A percentile compares a stretch with the other conserved stretches of the same genome.
These are phyloP conservation scores for Clonostachys solani DNA, from an alignment of 2,329 filamentous ascomycete species.

Conservation along the genomic window DNA sequence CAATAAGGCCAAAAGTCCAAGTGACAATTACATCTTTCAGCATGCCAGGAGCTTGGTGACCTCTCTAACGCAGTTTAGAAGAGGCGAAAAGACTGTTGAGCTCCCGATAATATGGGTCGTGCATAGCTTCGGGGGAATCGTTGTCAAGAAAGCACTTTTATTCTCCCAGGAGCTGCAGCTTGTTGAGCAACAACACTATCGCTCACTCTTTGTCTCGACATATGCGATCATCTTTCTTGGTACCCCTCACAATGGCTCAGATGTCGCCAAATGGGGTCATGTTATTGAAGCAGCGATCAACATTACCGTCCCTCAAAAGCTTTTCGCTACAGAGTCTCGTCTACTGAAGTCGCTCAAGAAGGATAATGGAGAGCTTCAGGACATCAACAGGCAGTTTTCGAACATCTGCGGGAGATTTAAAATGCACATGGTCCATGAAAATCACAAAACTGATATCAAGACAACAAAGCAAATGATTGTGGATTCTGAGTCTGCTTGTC, in stretches of 20 bases:
- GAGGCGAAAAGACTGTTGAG: constrained; percentile 47
- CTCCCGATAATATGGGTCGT: constrained; percentile 74
- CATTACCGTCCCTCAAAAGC: constrained; percentile 57
- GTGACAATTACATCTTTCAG: constrained; percentile 63
- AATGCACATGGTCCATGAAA: constrained; percentile 75
- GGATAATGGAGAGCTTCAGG: constrained; percentile 69
- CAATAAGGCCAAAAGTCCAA: constrained; percentile 46
- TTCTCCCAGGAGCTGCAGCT: constrained; percentile 60
- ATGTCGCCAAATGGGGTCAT: constrained; percentile 63
- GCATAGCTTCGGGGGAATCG: constrained; percentile 69
- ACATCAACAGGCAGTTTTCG: constrained; percentile 69
- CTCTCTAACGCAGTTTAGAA: constrained; percentile 58
- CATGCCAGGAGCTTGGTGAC: constrained; percentile 67
- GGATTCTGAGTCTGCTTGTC: constrained; percentile 65
- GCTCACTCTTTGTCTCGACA: constrained; percentile 69
- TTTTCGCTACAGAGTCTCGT: constrained; percentile 64
- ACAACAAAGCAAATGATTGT: constrained; percentile 62
- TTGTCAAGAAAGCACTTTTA: constrained; percentile 66
- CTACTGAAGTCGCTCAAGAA: constrained; percentile 67
- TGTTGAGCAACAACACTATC: constrained; percentile 53
- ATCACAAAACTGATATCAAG: constrained; percentile 65
- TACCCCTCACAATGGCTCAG: constrained; percentile 69
- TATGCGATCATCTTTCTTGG: constrained; percentile 75
- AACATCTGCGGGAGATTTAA: constrained; percentile 68
- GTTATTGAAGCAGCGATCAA: constrained; percentile 65